Percentiles rank a stretch among this genome's conserved stretches.
phyloP scores from a whole-genome alignment of 108 stramenopile species.

The Fistulifera pelliculosa region DNA sequence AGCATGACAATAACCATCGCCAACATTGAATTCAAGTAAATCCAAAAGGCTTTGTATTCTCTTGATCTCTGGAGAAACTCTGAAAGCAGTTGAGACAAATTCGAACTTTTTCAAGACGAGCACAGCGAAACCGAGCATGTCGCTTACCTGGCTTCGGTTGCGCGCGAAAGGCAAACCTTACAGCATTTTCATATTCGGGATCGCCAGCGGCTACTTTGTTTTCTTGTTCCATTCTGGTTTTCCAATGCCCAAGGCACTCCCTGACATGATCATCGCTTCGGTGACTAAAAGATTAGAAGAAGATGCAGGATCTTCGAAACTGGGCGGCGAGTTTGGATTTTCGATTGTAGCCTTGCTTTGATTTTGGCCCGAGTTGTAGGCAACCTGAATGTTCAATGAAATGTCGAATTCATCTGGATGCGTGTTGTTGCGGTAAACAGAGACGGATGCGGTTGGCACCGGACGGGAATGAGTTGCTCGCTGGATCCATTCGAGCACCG shows the following conservation, averaged over 20 bases:
- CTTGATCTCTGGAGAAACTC: slow-evolving; percentile 36
- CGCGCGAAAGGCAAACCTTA: slow-evolving; percentile 50
- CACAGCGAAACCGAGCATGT: slow-evolving; percentile 15
- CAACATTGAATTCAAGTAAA: slow-evolving; percentile 36
- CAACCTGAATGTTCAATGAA: slow-evolving; percentile 38
- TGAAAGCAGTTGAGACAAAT: slow-evolving; percentile 2
- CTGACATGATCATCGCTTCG: slow-evolving; percentile 84
- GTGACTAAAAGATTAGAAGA: slow-evolving; percentile 53
- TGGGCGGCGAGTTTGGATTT: slow-evolving; percentile 7
- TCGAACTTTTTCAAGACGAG: neutral
- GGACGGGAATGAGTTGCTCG: slow-evolving; percentile 57
- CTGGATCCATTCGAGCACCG: slow-evolving; percentile 46
- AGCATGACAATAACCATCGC: slow-evolving; percentile 58
- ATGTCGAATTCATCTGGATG: slow-evolving; percentile 33
- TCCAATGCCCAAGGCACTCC: slow-evolving; percentile 72
- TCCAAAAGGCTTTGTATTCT: slow-evolving; percentile 38
- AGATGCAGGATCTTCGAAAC: slow-evolving; percentile 22
- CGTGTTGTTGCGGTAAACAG: slow-evolving; percentile 19
- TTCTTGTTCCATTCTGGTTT: slow-evolving; percentile 22
- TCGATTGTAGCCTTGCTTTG: slow-evolving; percentile 22
- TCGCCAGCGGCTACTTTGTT: slow-evolving; percentile 3
- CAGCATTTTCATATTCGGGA: slow-evolving; percentile 19
- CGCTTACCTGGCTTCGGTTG: slow-evolving; percentile 32
- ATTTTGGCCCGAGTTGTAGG: slow-evolving; percentile 64
- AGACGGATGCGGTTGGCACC: slow-evolving; percentile 47